Evolutionary conservation across 768 basidiomycete genomes (phyloP), one percentile per base, ranked within the genome.

Genomic region (Termitomyces bulborhizus): DNA sequence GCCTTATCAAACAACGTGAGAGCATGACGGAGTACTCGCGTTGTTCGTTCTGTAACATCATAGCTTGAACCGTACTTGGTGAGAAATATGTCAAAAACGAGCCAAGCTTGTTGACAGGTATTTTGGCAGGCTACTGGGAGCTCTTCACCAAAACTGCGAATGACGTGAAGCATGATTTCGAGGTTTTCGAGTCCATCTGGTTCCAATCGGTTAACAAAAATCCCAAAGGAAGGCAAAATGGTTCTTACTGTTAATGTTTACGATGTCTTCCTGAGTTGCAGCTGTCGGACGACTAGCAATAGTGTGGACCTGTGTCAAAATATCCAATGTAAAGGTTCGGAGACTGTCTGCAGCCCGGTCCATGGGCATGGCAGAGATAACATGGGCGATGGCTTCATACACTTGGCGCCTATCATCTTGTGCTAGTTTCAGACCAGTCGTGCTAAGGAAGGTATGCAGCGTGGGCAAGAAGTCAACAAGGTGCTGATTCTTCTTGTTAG

Each of bases 321-420:
- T 85, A 61, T 95, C 95, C 60, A 88, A 73, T 31, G 89, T 83
- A 68, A 99, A 99, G 13, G 86, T 85, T 58, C 85, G 84, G 43
- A 99, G 80, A 1, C 91, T 93, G 61, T 85, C 82, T 0, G 94
- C 91, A 11, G 93, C 93, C 57, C 85, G 83, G 51, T 85, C 83
- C 79, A 95, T 88, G 2, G 90, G 84, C 94, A 98, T 98, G 0
- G 86, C 89, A 46, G 88, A 90, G 54, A 99, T 95, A 53, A 99
- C 91, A 70, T 90, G 85, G 4, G 92, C 94, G 61, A 98, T 94
- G 13, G 95, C 97, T 66, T 97, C 94, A 63, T 95, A 93, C 16
- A 99, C 88, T 68, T 95, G 90, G 46, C 90, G 81, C 63, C 85
- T 83, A 69, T 98, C 97, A 42, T 94, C 90, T 67, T 92, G 92